These are phyloP conservation scores for Ampelocalamus luodianensis DNA, from an alignment of 176 grass and related monocot genomes.

Conservation along the genomic window DNA sequence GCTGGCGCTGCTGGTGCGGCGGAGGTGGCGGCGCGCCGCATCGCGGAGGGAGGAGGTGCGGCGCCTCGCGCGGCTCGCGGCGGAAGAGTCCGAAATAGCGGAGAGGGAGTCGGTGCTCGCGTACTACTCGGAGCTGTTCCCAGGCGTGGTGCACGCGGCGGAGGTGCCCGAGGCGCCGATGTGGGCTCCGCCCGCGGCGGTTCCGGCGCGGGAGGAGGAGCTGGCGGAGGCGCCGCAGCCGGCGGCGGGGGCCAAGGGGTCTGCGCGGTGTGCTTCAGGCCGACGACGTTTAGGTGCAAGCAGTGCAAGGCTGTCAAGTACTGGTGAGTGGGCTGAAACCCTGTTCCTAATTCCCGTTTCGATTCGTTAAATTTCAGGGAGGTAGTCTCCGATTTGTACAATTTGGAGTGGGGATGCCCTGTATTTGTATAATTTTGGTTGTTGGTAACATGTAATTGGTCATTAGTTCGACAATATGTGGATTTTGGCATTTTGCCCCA, in stretches of 20 bases:
- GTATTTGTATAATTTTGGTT: conserved; percentile 35
- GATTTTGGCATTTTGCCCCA: not conserved
- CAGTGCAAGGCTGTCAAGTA: conserved; percentile 96
- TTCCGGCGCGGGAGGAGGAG: not conserved
- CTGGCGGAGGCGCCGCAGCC: conserved; percentile 26
- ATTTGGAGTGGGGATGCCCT: conserved; percentile 20
- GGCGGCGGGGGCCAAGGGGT: conserved; percentile 25
- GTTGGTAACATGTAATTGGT: not conserved
- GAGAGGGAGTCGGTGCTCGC: conserved; percentile 62
- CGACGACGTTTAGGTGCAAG: conserved; percentile 75
- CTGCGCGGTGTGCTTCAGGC: conserved; percentile 79
- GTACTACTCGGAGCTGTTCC: conserved; percentile 55
- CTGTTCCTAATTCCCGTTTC: conserved; percentile 23
- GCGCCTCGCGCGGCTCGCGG: conserved; percentile 67
- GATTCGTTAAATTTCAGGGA: conserved; percentile 25
- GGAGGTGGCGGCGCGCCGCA: conserved; percentile 44
- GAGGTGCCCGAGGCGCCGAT: conserved; percentile 41
- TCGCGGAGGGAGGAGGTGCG: conserved; percentile 75
- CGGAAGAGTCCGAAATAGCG: conserved; percentile 71
- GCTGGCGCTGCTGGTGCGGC: conserved; percentile 35
- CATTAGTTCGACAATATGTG: conserved; percentile 21
- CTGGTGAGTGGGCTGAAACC: conserved; percentile 62
- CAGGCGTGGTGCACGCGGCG: conserved; percentile 38
- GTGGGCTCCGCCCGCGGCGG: conserved; percentile 20
- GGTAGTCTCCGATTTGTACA: conserved; percentile 17